These are phyloP conservation scores for Gracilaria vermiculophylla DNA, from an alignment of 23 red algal genomes.

Conservation along the genomic window DNA sequence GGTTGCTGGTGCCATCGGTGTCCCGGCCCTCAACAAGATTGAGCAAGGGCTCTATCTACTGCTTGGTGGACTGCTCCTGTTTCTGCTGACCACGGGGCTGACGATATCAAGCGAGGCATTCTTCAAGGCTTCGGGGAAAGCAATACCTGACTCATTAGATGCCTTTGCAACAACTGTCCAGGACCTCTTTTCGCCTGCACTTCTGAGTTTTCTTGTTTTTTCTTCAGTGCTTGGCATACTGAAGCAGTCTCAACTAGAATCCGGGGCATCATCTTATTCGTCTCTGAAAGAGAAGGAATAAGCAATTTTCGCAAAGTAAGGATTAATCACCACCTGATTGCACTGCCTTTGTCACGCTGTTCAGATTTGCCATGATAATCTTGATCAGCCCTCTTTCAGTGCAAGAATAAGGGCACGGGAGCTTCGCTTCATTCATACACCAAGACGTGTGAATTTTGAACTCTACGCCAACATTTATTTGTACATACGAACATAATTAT, in stretches of 20 bases:
- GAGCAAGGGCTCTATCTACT: conserved; percentile 26
- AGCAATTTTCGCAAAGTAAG: no score
- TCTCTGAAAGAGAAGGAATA: conserved; percentile 17
- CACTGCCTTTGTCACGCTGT: background rate
- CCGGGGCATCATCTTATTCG: conserved; percentile 46
- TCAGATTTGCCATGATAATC: background rate
- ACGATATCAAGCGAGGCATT: conserved; percentile 43
- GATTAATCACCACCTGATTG: no score
- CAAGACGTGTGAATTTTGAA: background rate
- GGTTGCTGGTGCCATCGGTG: conserved; percentile 29
- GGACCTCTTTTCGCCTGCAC: conserved; percentile 27
- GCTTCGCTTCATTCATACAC: background rate
- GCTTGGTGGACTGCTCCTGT: conserved; percentile 29
- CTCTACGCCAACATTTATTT: background rate
- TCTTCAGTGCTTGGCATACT: conserved; percentile 59
- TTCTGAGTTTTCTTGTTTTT: conserved; percentile 23
- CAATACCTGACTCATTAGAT: conserved; percentile 47
- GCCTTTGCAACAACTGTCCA: conserved; percentile 7
- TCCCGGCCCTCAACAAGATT: background rate
- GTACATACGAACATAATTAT: background rate
- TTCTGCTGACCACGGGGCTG: conserved; percentile 24
- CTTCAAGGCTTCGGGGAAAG: conserved; percentile 45
- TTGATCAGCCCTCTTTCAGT: conserved; percentile 13
- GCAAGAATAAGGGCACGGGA: background rate
- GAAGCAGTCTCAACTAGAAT: conserved; percentile 62